These are phyloP conservation scores for Thalassiosira mediterranea DNA, from an alignment of 352 stramenopile species.

Conservation along the genomic window DNA sequence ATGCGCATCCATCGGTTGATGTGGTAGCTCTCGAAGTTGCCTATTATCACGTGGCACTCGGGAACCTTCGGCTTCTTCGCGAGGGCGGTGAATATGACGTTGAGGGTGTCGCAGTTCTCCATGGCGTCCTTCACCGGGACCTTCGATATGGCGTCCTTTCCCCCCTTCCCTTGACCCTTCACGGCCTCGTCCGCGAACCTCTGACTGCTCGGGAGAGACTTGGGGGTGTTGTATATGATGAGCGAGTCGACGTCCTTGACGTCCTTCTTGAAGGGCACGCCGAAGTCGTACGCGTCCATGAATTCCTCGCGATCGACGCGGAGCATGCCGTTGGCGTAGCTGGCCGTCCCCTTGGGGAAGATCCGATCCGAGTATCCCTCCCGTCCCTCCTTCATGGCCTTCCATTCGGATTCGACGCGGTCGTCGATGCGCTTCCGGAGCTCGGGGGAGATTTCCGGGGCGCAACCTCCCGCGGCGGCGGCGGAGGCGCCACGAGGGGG, in stretches of 20 bases:
- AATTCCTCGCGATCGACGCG: slow-evolving; percentile 53
- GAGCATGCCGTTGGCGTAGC: slow-evolving; percentile 30
- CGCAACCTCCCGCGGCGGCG: neutral
- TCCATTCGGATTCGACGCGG: neutral
- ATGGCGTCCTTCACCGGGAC: slow-evolving; percentile 28
- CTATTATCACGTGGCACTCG: slow-evolving; percentile 37
- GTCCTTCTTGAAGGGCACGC: slow-evolving; percentile 52
- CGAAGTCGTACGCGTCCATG: slow-evolving; percentile 50
- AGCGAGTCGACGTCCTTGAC: slow-evolving; percentile 47
- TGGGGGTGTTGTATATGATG: slow-evolving; percentile 59
- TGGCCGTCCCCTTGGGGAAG: slow-evolving; percentile 36
- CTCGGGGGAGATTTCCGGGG: slow-evolving; percentile 3
- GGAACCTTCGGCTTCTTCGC: neutral
- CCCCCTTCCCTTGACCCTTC: too few relatives aligned
- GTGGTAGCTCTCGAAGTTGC: slow-evolving; percentile 55
- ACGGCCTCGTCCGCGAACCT: slow-evolving; percentile 9
- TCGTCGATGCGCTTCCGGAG: slow-evolving; percentile 14
- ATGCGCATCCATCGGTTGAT: slow-evolving; percentile 54
- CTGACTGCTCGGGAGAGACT: slow-evolving; percentile 32
- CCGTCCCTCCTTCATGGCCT: neutral
- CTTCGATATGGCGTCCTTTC: slow-evolving; percentile 38
- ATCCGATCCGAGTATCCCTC: neutral
- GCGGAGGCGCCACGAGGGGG: too few relatives aligned
- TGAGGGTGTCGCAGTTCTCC: slow-evolving; percentile 48
- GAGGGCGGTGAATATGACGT: slow-evolving; percentile 36